phyloP scores from a whole-genome alignment of 257 asterid species.

The Pogostemon cablin region DNA sequence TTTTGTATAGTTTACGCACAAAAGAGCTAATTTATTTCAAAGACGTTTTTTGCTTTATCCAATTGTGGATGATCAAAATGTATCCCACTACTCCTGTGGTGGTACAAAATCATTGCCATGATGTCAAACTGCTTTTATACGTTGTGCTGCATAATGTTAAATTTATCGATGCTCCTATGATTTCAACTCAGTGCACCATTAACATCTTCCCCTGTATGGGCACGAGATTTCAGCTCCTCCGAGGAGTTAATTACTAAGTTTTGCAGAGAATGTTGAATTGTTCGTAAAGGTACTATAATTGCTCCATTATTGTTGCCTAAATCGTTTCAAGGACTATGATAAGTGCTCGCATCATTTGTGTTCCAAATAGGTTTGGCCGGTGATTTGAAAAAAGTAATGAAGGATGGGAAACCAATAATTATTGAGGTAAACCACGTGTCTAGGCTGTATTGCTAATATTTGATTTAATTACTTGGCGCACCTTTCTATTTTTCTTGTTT shows the following conservation, averaged over 20 bases:
- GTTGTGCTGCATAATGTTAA: conserved; percentile 18
- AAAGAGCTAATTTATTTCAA: background rate
- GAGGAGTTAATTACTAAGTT: conserved; percentile 95
- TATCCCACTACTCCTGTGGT: background rate
- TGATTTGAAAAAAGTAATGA: conserved; percentile 97
- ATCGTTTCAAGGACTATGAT: conserved; percentile 29
- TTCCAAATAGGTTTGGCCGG: conserved; percentile 85
- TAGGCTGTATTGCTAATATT: conserved; percentile 14
- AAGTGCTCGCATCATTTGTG: conserved; percentile 13
- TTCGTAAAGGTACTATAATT: conserved; percentile 74
- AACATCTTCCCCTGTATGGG: conserved; percentile 93
- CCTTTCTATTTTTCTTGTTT: conserved; percentile 11
- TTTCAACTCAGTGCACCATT: conserved; percentile 83
- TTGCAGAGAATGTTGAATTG: conserved; percentile 98
- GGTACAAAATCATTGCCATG: background rate
- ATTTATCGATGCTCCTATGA: conserved; percentile 30
- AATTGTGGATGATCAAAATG: conserved; percentile 8
- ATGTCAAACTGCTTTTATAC: background rate
- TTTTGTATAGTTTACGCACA: conserved; percentile 8
- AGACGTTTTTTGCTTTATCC: conserved; percentile 19
- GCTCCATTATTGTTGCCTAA: conserved; percentile 21
- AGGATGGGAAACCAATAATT: conserved; percentile 97
- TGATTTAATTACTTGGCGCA: conserved; percentile 19
- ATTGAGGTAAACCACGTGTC: conserved; percentile 68
- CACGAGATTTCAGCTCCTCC: conserved; percentile 80